phyloP scores from a whole-genome alignment of 805 yeast species.

The Barnettozyma vustinii region DNA sequence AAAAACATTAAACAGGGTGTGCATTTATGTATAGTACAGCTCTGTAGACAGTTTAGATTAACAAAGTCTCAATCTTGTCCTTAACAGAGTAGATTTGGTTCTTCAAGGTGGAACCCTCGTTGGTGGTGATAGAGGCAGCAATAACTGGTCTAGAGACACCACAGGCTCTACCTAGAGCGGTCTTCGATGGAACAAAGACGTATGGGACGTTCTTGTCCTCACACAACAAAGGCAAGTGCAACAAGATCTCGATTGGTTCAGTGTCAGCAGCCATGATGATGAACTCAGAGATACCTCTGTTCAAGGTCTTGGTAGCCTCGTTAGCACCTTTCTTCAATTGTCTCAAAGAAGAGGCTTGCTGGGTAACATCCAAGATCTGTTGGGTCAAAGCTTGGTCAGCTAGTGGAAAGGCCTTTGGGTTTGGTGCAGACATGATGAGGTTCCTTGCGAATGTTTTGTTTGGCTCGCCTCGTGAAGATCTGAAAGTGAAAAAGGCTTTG shows the following conservation, averaged over 20 bases:
- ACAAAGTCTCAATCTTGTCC: slow-evolving; percentile 97
- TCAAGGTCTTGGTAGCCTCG: slow-evolving; percentile 98
- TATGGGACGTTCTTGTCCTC: slow-evolving; percentile 99
- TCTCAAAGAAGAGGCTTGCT: slow-evolving; percentile 96
- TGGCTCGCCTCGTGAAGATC: slow-evolving; percentile 27
- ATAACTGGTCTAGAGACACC: slow-evolving; percentile 99
- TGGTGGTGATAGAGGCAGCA: slow-evolving; percentile 96
- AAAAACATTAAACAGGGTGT: slow-evolving; percentile 1
- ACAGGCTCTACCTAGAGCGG: slow-evolving; percentile 99
- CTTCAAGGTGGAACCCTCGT: slow-evolving; percentile 96
- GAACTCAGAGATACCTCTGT: slow-evolving; percentile 99
- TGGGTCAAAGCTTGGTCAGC: slow-evolving; percentile 94
- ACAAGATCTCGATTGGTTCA: slow-evolving; percentile 96
- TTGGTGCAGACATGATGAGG: slow-evolving; percentile 77
- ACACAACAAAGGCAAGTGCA: slow-evolving; percentile 95
- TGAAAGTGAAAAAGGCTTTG: too few relatives aligned
- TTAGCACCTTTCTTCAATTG: slow-evolving; percentile 99
- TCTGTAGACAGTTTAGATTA: slow-evolving; percentile 49
- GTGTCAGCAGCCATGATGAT: slow-evolving; percentile 99
- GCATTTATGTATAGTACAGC: slow-evolving; percentile 7
- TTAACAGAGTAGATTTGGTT: slow-evolving; percentile 95
- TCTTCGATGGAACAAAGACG: slow-evolving; percentile 97
- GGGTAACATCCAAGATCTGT: slow-evolving; percentile 95
- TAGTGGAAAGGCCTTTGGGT: slow-evolving; percentile 98
- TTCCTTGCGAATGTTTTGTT: slow-evolving; percentile 35